Evolutionary conservation across 331 rosid genomes (phyloP), one percentile per base, ranked within the genome.

Genomic region (Arachis monticola): DNA sequence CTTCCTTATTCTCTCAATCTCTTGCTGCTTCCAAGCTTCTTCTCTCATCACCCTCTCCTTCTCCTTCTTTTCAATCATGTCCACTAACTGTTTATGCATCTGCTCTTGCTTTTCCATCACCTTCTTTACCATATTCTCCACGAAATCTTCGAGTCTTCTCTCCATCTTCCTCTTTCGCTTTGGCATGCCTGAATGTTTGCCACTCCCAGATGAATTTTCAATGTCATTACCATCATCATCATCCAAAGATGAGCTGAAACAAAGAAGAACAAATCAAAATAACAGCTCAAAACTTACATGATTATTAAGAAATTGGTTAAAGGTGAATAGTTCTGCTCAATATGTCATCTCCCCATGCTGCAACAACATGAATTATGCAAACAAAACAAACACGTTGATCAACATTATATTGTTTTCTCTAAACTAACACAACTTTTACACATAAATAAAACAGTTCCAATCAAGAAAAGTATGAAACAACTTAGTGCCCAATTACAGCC

Each of bases 51-150:
- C 62, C 68, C 96, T 92, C 77, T 95, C 97, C 53, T 55, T 80
- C 81, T 92, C 99, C 78, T 46, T 90, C 82, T 35, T 87, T 71
- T 92, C 97, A 66, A 95, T 77, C 82, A 84, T 77, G 46, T 90
- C 91, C 74, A 95, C 73, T 70, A 95, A 72, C 76, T 90, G 88
- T 52, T 53, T 83, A 60, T 90, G 93, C 97, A 92, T 92, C 79
- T 80, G 73, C 87, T 95, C 97, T 67, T 95, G 97, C 75, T 83
- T 89, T 72, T 92, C 93, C 90, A 90, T 82, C 75, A 90, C 91
- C 71, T 84, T 86, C 64, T 7, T 78, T 2, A 86, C 90, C 89
- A 92, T 75, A 65, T 74, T 76, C 72, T 81, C 81, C 58, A 86
- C 77, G 68, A 87, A 92, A 86, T 8, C 73, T 87, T 82, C 87